These are phyloP conservation scores for Plasmodium gonderi DNA, from an alignment of 169 alveolate genomes.

Conservation along the genomic window DNA sequence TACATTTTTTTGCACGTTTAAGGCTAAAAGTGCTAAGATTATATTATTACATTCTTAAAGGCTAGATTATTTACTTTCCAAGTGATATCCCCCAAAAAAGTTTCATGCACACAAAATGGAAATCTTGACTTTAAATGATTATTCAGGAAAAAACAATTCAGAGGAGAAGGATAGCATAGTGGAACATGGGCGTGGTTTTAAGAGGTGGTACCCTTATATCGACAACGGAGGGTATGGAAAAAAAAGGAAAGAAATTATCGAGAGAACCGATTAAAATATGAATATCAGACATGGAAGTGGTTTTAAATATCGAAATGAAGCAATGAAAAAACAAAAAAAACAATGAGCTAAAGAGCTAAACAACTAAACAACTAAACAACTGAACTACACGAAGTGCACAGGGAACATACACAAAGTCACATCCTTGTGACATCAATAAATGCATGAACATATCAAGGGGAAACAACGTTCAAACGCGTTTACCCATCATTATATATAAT, in stretches of 20 bases:
- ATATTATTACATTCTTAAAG: no score
- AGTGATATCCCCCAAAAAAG: not conserved
- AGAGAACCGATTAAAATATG: not conserved
- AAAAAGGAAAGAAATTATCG: not conserved
- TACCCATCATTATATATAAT: no score
- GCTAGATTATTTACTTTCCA: slow-evolving; percentile 15
- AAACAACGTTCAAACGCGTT: no score
- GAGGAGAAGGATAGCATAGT: slow-evolving; percentile 34
- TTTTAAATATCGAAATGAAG: not conserved
- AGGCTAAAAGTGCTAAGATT: no score
- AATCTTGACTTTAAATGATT: not conserved
- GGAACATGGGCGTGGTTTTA: slow-evolving; percentile 34
- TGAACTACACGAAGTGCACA: no score
- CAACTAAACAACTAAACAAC: no score
- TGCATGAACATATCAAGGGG: no score
- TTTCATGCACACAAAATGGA: slow-evolving; percentile 23
- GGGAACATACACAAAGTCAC: no score
- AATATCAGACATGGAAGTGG: no score
- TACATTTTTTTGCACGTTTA: no score
- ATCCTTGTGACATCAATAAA: no score
- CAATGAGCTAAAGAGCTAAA: no score
- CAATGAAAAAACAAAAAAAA: not conserved
- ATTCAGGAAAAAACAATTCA: slow-evolving; percentile 4
- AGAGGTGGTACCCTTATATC: slow-evolving; percentile 80
- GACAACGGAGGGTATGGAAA: slow-evolving; percentile 85